Evolutionary conservation across 1,139 yeast species (phyloP).

Genomic region (Candida sanyaensis): DNA sequence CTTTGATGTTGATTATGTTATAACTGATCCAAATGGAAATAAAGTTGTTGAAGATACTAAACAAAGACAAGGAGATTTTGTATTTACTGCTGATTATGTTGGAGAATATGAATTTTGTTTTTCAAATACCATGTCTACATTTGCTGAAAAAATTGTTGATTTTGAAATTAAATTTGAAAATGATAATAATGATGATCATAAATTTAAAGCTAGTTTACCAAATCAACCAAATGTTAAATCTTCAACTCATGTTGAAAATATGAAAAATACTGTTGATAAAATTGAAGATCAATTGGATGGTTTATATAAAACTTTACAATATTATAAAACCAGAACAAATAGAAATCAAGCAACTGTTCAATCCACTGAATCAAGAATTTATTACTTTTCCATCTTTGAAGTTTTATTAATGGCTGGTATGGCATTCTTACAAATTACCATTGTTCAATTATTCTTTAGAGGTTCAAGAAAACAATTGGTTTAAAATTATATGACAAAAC

Average conservation of each 20-base stretch:
- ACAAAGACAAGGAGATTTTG: conserved; percentile 85
- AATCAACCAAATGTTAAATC: conserved; percentile 58
- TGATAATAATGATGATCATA: conserved; percentile 30
- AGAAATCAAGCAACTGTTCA: conserved; percentile 91
- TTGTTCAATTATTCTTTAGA: conserved; percentile 85
- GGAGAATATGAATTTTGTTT: conserved; percentile 97
- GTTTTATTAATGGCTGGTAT: conserved; percentile 80
- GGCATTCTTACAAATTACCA: conserved; percentile 80
- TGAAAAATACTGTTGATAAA: conserved; percentile 56
- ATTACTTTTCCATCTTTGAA: conserved; percentile 81
- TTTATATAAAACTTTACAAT: conserved; percentile 66
- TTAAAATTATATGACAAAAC: conserved; percentile 20
- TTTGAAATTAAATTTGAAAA: conserved; percentile 72
- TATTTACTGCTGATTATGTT: conserved; percentile 60
- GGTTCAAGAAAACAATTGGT: conserved; percentile 83
- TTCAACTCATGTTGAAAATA: conserved; percentile 59
- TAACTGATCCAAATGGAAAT: conserved; percentile 68
- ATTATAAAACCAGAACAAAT: conserved; percentile 89
- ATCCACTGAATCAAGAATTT: conserved; percentile 85
- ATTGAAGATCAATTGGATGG: conserved; percentile 71
- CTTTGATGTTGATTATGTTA: conserved; percentile 78
- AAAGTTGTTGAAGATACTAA: conserved; percentile 60
- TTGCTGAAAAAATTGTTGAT: conserved; percentile 85
- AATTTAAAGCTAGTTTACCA: conserved; percentile 67
- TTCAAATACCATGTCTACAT: conserved; percentile 82